Evolutionary conservation across 2,329 filamentous ascomycete genomes (phyloP).

Genomic region (Bertia moriformis): DNA sequence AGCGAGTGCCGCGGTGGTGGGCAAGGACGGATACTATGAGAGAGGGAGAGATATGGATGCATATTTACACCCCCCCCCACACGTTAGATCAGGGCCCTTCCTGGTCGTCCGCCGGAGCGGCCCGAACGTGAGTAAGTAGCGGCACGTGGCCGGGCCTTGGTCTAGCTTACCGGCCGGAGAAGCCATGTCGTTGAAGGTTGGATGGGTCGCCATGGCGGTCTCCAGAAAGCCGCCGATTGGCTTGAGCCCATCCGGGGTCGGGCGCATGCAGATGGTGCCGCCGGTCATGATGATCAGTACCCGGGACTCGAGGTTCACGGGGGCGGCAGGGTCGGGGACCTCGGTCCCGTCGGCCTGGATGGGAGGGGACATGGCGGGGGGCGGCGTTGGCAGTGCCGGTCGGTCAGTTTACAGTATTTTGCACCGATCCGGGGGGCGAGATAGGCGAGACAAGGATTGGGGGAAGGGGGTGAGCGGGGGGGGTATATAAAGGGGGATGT

Average conservation of each 20-base stretch:
- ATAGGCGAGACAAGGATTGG: too few species aligned
- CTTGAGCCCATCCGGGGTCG: slow-evolving; percentile 63
- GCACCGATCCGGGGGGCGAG: too few species aligned
- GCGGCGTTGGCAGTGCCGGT: too few species aligned
- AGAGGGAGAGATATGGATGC: background rate
- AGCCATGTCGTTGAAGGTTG: slow-evolving; percentile 72
- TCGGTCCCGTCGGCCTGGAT: too few species aligned
- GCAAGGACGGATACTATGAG: slow-evolving; percentile 31
- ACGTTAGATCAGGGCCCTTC: too few species aligned
- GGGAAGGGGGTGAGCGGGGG: too few species aligned
- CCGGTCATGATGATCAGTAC: slow-evolving; percentile 86
- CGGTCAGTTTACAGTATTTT: too few species aligned
- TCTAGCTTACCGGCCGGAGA: slow-evolving; percentile 25
- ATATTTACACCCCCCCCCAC: slow-evolving; percentile 6
- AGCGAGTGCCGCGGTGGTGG: slow-evolving; percentile 29
- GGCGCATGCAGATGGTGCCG: slow-evolving; percentile 82
- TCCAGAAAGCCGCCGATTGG: slow-evolving; percentile 71
- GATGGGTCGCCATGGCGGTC: slow-evolving; percentile 65
- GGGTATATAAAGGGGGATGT: too few species aligned
- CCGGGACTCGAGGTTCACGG: slow-evolving; percentile 52
- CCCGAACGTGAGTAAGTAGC: slow-evolving; percentile 8
- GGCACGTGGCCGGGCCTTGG: background rate
- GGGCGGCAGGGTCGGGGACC: background rate
- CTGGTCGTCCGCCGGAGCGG: too few species aligned
- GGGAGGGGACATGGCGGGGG: too few species aligned